These are phyloP conservation scores for Patellaria atrata DNA, from an alignment of 495 filamentous ascomycete species.

Conservation along the genomic window DNA sequence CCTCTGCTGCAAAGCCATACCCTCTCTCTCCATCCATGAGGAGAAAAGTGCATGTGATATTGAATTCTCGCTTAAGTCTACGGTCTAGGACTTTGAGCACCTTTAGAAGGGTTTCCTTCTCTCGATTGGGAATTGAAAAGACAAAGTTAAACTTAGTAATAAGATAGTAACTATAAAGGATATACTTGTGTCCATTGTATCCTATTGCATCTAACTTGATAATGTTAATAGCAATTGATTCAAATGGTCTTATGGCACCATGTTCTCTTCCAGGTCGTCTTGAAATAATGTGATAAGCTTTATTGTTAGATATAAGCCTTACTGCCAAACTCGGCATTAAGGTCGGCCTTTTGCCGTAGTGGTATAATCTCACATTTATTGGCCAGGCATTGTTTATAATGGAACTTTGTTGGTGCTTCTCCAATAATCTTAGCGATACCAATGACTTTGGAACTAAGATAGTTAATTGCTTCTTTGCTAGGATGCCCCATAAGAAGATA, in stretches of 20 bases:
- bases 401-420: slow-evolving; percentile 2
- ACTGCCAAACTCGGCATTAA: too few relatives aligned
- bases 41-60: slow-evolving; percentile 3
- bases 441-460: slow-evolving; percentile 1
- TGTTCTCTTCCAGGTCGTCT: slow-evolving; percentile 2
- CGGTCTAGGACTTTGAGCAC: slow-evolving; percentile 1
- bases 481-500: slow-evolving; percentile 4
- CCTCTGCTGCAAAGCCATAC: slow-evolving; percentile 2
- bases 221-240: slow-evolving; percentile 8
- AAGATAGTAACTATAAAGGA: slow-evolving; percentile 5
- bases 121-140: slow-evolving; percentile 1
- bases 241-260: slow-evolving; percentile 4
- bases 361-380: too few relatives aligned
- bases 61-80: slow-evolving; percentile 3
- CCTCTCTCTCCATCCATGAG: slow-evolving; percentile 4
- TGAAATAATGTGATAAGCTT: slow-evolving; percentile 9
- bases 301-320: slow-evolving; percentile 5
- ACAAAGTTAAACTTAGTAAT: slow-evolving; percentile 10
- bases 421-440: slow-evolving; percentile 1
- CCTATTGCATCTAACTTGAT: slow-evolving; percentile 3
- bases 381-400: slow-evolving; percentile 8
- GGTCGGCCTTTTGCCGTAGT: too few relatives aligned
- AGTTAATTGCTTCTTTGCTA: slow-evolving; percentile 3
- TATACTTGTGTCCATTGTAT: slow-evolving; percentile 8
- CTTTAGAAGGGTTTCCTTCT: slow-evolving; percentile 3